Base-by-base conservation (phyloP, 108 stramenopile species). In the Fragilariopsis cylindrus region DNA sequence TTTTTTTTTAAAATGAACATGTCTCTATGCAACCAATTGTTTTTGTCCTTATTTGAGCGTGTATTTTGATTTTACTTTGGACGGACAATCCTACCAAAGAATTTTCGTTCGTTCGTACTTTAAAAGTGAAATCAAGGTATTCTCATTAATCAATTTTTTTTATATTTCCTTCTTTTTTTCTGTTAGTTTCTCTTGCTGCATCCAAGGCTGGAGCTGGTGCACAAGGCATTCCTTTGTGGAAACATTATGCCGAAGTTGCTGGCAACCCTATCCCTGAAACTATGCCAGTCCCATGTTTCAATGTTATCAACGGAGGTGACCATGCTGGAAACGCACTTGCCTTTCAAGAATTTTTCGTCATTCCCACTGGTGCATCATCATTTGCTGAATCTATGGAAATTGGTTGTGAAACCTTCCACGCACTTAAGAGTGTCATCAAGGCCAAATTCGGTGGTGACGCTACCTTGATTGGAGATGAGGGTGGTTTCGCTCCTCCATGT, bases 291-390 rank as follows among this genome's bases (percentile, higher is more conserved):
- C 99, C 99, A 19, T 96, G 98, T 78, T 99, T 99, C 95, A 99
- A 99, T 85, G 99, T 99, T 21, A 99, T 99, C 89, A 99, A 99
- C 80, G 99, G 99, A 64, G 99, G 99, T 55, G 92, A 93, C 72
- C 99, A 99, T 78, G 99, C 99, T 45, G 99, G 99, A 69, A 99
- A 99, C 89, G 92, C 85, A 74, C 88, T 99, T 47, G 96, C 99
- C 39, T 99, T 99, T 82, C 98, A 99, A 83, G 99, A 99, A 85
- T 99, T 98, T 94, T 98, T 99, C 82, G 94, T 99, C 82, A 96
- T 99, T 77, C 99, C 99, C 46, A 98, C 98, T 30, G 99, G 97
- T 12, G 98, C 98, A 18, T 78, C 82, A 54, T 86, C 90, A 46
- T 99, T 99, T 88, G 79, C 75, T 71, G 97, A 99, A 82, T 84